Evolutionary conservation across 2,329 filamentous ascomycete species (phyloP).

Genomic region (Cladosporium velox): DNA sequence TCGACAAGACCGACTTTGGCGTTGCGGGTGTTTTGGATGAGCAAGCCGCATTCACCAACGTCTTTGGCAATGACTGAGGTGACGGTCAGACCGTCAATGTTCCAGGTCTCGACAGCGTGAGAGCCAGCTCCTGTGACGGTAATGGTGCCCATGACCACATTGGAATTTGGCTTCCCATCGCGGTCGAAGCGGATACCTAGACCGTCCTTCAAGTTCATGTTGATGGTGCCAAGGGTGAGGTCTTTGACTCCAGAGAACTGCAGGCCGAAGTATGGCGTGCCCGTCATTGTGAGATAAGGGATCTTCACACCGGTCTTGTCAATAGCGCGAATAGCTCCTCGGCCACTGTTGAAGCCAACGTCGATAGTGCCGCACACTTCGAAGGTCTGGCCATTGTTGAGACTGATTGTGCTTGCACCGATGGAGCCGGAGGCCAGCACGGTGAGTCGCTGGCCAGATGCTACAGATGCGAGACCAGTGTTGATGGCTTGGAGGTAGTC

Average conservation of each 20-base stretch:
- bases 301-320: slow-evolving; percentile 54
- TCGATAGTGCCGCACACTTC: slow-evolving; percentile 62
- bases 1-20: slow-evolving; percentile 55
- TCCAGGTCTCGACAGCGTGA: slow-evolving; percentile 62
- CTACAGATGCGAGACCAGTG: slow-evolving; percentile 55
- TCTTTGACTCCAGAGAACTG: slow-evolving; percentile 56
- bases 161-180: slow-evolving; percentile 54
- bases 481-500: slow-evolving; percentile 59
- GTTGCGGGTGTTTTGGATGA: slow-evolving; percentile 57
- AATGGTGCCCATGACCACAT: slow-evolving; percentile 57
- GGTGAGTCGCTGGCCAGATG: slow-evolving; percentile 54
- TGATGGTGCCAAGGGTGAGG: slow-evolving; percentile 55
- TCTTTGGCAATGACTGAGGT: slow-evolving; percentile 55
- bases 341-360: slow-evolving; percentile 44
- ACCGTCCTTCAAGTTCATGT: slow-evolving; percentile 57
- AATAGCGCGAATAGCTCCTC: slow-evolving; percentile 57
- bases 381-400: slow-evolving; percentile 57
- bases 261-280: slow-evolving; percentile 59
- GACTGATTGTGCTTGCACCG: slow-evolving; percentile 54
- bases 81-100: slow-evolving; percentile 58
- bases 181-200: slow-evolving; percentile 61
- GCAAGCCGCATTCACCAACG: slow-evolving; percentile 59
- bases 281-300: slow-evolving; percentile 60
- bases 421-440: slow-evolving; percentile 59
- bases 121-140: slow-evolving; percentile 55